phyloP scores from a whole-genome alignment of 75 land plant genomes.

The Pinus taeda region DNA sequence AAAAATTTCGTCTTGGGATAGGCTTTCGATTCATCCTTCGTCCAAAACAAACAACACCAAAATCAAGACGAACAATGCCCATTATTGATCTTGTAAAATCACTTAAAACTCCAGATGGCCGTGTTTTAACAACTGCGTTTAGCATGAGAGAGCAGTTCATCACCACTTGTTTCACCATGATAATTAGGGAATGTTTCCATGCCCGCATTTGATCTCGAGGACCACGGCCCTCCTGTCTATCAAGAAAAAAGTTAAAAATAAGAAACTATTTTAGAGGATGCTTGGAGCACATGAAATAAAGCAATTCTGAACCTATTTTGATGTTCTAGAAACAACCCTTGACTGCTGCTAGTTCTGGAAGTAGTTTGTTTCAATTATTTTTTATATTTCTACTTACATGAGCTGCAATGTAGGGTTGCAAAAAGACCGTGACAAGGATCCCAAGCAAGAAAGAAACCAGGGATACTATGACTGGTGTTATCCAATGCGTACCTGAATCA shows the following conservation, averaged over 20 bases:
- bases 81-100: neutral
- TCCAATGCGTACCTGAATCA: neutral
- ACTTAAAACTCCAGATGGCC: neutral
- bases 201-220: constrained; percentile 16
- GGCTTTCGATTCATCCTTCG: neutral
- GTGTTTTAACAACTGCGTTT: constrained; percentile 46
- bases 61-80: neutral
- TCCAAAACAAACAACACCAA: neutral
- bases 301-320: neutral
- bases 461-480: neutral
- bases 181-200: constrained; percentile 43
- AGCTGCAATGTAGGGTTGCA: neutral
- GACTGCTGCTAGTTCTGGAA: neutral
- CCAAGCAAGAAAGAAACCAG: neutral
- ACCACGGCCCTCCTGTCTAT: constrained; percentile 39
- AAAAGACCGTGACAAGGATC: neutral
- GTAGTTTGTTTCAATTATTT: neutral
- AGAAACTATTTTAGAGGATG: neutral
- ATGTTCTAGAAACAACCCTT: neutral
- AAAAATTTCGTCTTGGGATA: neutral
- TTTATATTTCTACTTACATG: neutral
- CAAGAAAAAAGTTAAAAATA: neutral
- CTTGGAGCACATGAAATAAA: neutral
- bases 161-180: constrained; percentile 36
- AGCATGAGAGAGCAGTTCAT: constrained; percentile 40